These are phyloP conservation scores for Imleria badia DNA, from an alignment of 768 basidiomycete species.

Conservation along the genomic window DNA sequence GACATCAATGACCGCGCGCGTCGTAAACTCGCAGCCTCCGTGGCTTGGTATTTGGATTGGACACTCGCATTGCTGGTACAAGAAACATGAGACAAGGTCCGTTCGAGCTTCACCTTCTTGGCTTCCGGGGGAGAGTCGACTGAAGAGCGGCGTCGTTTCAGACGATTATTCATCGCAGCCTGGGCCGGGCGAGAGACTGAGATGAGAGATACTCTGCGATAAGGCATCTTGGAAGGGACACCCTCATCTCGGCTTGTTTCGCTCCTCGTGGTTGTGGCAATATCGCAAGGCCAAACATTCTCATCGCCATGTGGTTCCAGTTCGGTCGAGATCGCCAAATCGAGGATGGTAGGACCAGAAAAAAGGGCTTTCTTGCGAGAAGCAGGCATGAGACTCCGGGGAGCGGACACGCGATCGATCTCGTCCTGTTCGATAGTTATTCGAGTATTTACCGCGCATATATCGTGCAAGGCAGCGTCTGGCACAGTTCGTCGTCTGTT, in stretches of 20 bases:
- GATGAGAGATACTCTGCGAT: not conserved
- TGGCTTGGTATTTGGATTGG: constrained; percentile 23
- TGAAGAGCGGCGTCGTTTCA: constrained; percentile 19
- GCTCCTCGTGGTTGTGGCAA: not conserved
- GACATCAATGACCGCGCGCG: constrained; percentile 41
- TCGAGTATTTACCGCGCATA: constrained; percentile 7
- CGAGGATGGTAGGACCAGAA: not conserved
- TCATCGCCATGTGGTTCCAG: not conserved
- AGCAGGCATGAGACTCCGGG: not conserved
- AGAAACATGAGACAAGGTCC: not conserved
- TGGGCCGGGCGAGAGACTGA: not conserved
- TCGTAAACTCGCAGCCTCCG: constrained; percentile 40
- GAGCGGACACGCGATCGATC: not conserved
- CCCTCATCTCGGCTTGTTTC: not conserved
- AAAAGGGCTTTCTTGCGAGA: not conserved
- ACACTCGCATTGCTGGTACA: not conserved
- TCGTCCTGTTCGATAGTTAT: not conserved
- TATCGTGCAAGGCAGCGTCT: not conserved
- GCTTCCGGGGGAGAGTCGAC: not conserved
- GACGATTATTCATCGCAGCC: not conserved
- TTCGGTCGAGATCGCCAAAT: not conserved
- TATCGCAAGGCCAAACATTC: not conserved
- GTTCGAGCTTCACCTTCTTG: constrained; percentile 23
- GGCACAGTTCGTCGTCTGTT: not conserved
- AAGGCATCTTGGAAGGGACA: not conserved